phyloP scores from a whole-genome alignment of 176 grass and related monocot species.

The Hyparrhenia diplandra region DNA sequence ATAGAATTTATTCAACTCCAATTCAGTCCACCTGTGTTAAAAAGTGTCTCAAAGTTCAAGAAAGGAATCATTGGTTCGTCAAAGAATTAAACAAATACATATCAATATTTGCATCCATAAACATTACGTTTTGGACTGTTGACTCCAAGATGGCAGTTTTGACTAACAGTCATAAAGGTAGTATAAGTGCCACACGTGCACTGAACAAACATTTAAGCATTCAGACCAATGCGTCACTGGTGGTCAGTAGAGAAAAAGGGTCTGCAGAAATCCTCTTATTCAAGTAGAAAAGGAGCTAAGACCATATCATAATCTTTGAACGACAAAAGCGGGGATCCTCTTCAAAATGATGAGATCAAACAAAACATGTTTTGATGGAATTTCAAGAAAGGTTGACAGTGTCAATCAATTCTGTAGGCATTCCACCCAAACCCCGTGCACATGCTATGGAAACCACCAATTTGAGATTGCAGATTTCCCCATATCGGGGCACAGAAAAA shows the following conservation, averaged over 20 bases:
- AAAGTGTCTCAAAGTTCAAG: too few species aligned
- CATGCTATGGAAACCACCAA: slow-evolving; percentile 25
- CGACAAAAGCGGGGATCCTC: neutral
- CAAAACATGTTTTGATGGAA: slow-evolving; percentile 19
- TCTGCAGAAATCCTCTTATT: slow-evolving; percentile 21
- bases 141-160: neutral
- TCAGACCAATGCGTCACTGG: neutral
- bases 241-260: neutral
- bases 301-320: neutral
- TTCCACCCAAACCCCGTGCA: slow-evolving; percentile 22
- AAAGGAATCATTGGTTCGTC: too few species aligned
- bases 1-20: too few species aligned
- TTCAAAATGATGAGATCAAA: neutral
- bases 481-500: slow-evolving; percentile 14
- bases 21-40: too few species aligned
- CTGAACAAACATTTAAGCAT: neutral
- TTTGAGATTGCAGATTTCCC: slow-evolving; percentile 3
- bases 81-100: neutral
- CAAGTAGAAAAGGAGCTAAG: slow-evolving; percentile 1
- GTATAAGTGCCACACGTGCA: neutral
- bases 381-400: slow-evolving; percentile 14
- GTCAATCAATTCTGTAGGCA: neutral
- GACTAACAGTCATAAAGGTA: neutral
- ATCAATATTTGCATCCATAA: neutral
- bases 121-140: neutral